Evolutionary conservation across 192 early-diverging fungal species (phyloP), one percentile per base, ranked within the genome.

Genomic region (Backusella tuberculispora): DNA sequence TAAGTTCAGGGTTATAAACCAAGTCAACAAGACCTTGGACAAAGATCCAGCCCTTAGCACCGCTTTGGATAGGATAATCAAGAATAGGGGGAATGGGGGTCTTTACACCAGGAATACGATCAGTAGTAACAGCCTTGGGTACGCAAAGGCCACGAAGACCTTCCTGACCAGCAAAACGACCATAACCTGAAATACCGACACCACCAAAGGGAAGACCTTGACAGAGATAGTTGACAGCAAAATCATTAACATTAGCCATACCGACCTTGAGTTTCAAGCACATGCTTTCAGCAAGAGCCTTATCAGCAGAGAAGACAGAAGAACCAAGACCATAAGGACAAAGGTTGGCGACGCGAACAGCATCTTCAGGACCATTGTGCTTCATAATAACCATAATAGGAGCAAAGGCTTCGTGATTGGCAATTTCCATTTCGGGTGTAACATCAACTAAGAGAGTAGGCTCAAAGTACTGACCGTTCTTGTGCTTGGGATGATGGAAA

Each of bases 171-270:
- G 90, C 72, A 71, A 83, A 90, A 17, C 93, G 86, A 34, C 92
- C 93, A 80, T 92, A 92, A 0, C 93, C 93, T 68, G 89, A 91
- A 42, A 85, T 90, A 17, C 91, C 91, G 8, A 95, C 90, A 69
- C 93, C 93, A 65, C 93, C 93, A 85, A 95, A 95, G 2, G 93
- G 93, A 68, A 95, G 74, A 3, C 88, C 84, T 76, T 95, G 92
- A 80, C 92, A 93, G 5, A 96, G 85, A 69, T 95, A 96, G 66
- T 90, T 94, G 73, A 91, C 90, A 17, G 86, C 95, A 75, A 94
- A 96, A 76, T 95, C 95, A 78, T 96, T 96, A 72, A 95, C 82
- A 63, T 96, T 96, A 63, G 87, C 80, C 92, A 94, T 94, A 15
- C 95, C 95, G 0, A 87, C 85, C 72, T 88, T 88, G 56, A 95